phyloP scores from a whole-genome alignment of 2,329 filamentous ascomycete species.

The Chrysoporthe puriensis region DNA sequence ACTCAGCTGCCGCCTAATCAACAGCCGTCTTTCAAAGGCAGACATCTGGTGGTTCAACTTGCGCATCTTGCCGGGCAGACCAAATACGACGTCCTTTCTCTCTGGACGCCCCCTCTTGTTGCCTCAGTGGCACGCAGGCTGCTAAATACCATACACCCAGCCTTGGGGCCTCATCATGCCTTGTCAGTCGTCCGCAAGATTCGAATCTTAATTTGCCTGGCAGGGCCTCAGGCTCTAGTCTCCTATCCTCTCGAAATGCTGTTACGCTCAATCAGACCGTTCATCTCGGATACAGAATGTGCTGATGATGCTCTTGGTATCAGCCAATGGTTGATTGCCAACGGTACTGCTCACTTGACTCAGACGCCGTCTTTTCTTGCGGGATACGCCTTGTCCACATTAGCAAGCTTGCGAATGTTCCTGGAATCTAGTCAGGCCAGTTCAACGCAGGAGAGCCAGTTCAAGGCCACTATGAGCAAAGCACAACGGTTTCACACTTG shows the following conservation, averaged over 20 bases:
- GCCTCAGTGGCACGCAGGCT: conserved; percentile 76
- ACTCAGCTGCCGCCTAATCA: conserved; percentile 74
- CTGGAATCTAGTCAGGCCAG: conserved; percentile 74
- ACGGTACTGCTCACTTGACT: conserved; percentile 67
- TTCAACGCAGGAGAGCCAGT: conserved; percentile 84
- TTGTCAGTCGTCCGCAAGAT: conserved; percentile 87
- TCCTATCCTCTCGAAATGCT: conserved; percentile 92
- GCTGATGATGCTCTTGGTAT: conserved; percentile 89
- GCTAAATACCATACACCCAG: conserved; percentile 78
- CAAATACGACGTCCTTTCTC: conserved; percentile 59
- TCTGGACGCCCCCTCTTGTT: conserved; percentile 79
- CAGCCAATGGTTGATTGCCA: conserved; percentile 77
- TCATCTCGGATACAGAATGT: conserved; percentile 82
- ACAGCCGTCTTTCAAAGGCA: conserved; percentile 83
- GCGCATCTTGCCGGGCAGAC: conserved; percentile 76
- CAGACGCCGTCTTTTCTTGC: conserved; percentile 75
- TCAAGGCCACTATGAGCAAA: conserved; percentile 75
- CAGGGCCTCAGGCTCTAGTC: conserved; percentile 70
- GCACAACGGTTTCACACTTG: conserved; percentile 77
- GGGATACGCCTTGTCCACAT: conserved; percentile 76
- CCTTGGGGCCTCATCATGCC: conserved; percentile 83
- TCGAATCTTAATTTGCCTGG: conserved; percentile 77
- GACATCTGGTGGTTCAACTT: conserved; percentile 75
- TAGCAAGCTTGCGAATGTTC: conserved; percentile 79
- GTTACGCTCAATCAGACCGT: conserved; percentile 76